phyloP scores from a whole-genome alignment of 768 basidiomycete species.

The Amyloporia xantha region DNA sequence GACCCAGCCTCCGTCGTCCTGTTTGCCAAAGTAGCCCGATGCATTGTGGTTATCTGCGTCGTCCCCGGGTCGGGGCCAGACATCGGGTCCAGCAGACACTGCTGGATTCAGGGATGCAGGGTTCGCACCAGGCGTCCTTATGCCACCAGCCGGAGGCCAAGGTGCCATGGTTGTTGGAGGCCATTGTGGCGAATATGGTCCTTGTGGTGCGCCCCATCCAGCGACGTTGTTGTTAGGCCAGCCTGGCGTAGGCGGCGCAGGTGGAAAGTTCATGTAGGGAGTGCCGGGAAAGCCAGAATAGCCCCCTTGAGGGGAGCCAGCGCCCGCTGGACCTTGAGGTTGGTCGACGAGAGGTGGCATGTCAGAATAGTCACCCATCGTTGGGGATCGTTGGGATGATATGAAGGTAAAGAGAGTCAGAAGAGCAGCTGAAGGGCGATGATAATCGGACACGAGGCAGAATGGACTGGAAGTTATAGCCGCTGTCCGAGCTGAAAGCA shows the following conservation, averaged over 20 bases:
- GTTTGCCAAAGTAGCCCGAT: slow-evolving; percentile 1
- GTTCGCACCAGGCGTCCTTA: background rate
- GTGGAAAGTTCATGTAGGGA: slow-evolving; percentile 5
- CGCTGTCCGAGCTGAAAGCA: background rate
- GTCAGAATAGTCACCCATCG: slow-evolving; percentile 11
- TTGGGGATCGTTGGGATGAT: background rate
- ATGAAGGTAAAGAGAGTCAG: background rate
- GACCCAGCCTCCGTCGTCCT: slow-evolving; percentile 6
- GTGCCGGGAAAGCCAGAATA: background rate
- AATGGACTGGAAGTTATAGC: background rate
- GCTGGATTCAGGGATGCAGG: background rate
- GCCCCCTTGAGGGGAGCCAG: background rate
- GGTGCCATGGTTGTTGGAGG: background rate
- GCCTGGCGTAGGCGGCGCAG: slow-evolving; percentile 3
- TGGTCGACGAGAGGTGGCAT: slow-evolving; percentile 15
- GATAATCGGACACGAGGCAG: slow-evolving; percentile 6
- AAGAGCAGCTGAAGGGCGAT: background rate
- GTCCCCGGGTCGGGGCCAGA: background rate
- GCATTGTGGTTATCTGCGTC: background rate
- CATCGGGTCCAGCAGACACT: background rate
- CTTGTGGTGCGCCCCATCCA: background rate
- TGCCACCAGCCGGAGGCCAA: background rate
- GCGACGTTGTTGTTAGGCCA: background rate
- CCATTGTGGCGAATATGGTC: background rate
- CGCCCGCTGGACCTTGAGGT: background rate